phyloP scores from a whole-genome alignment of 106 monocot genomes.

The Dendrobium huoshanense region DNA sequence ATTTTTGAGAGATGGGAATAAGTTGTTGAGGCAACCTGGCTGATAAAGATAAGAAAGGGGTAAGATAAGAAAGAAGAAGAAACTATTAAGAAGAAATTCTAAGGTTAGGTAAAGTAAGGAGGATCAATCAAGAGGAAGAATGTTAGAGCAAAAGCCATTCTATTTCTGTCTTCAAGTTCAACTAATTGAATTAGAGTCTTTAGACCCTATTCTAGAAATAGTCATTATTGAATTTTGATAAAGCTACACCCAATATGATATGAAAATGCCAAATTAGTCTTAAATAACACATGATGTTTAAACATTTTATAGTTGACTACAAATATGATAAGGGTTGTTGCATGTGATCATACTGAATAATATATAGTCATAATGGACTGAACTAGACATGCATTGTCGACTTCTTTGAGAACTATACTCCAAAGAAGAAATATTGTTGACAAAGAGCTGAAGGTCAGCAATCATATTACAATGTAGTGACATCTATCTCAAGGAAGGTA shows the following conservation, averaged over 20 bases:
- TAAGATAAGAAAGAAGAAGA: background rate
- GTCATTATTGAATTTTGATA: background rate
- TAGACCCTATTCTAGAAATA: background rate
- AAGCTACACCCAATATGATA: background rate
- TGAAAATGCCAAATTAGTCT: background rate
- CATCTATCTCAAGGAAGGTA: too few relatives aligned
- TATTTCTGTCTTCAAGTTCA: background rate
- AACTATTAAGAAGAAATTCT: background rate
- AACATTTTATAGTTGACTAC: background rate
- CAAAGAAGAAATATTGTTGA: too few relatives aligned
- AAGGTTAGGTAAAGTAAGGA: background rate
- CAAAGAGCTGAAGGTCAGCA: too few relatives aligned
- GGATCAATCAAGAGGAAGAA: background rate
- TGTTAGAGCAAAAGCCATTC: background rate
- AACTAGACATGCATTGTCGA: too few relatives aligned
- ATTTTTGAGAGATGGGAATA: background rate
- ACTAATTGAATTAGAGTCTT: background rate
- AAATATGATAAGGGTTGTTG: background rate
- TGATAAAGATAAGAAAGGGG: background rate
- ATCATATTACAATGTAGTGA: too few relatives aligned
- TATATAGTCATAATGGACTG: too few relatives aligned
- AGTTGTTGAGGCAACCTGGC: background rate
- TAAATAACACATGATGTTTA: background rate
- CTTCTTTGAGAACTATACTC: too few relatives aligned
- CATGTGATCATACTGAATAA: too few relatives aligned